Evolutionary conservation across 2,329 filamentous ascomycete species (phyloP).

Genomic region (Zasmidium angulare): DNA sequence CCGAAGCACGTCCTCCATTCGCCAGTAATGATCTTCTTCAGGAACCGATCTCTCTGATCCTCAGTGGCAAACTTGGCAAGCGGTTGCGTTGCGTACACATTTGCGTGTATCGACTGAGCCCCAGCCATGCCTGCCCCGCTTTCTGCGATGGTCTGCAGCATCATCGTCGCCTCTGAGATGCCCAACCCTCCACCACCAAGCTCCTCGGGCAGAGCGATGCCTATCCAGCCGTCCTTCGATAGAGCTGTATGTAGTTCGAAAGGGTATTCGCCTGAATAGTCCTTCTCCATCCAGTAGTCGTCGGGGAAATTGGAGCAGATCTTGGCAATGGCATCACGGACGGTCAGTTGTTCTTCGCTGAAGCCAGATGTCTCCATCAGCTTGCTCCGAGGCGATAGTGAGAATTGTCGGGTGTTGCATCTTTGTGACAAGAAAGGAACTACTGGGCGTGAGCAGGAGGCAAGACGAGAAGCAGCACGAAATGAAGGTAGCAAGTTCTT

Average conservation of each 20-base stretch:
- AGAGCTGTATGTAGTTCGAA: slow-evolving; percentile 72
- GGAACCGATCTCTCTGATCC: slow-evolving; percentile 62
- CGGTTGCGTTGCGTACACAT: slow-evolving; percentile 73
- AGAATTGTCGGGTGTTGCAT: slow-evolving; percentile 33
- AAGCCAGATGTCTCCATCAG: slow-evolving; percentile 75
- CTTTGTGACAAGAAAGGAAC: slow-evolving; percentile 6
- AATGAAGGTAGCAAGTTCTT: slow-evolving; percentile 20
- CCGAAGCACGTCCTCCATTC: slow-evolving; percentile 75
- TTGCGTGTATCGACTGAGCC: slow-evolving; percentile 59
- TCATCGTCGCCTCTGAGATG: slow-evolving; percentile 81
- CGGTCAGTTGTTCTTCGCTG: slow-evolving; percentile 69
- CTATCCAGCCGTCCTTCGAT: slow-evolving; percentile 75
- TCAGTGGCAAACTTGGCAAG: slow-evolving; percentile 70
- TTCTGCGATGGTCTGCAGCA: slow-evolving; percentile 68
- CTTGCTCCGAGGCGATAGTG: slow-evolving; percentile 26
- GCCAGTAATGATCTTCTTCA: slow-evolving; percentile 71
- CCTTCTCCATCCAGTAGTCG: slow-evolving; percentile 73
- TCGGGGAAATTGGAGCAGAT: slow-evolving; percentile 71
- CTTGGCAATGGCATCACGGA: slow-evolving; percentile 67
- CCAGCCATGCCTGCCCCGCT: slow-evolving; percentile 75
- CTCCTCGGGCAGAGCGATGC: slow-evolving; percentile 73
- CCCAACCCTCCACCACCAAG: slow-evolving; percentile 73
- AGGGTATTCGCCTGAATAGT: slow-evolving; percentile 69
- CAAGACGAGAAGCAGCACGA: slow-evolving; percentile 18
- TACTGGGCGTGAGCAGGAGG: background rate